Evolutionary conservation across 1,284 basidiomycete genomes (phyloP), one percentile per base, ranked within the genome.

Genomic region (Rhodotorula sp.): DNA sequence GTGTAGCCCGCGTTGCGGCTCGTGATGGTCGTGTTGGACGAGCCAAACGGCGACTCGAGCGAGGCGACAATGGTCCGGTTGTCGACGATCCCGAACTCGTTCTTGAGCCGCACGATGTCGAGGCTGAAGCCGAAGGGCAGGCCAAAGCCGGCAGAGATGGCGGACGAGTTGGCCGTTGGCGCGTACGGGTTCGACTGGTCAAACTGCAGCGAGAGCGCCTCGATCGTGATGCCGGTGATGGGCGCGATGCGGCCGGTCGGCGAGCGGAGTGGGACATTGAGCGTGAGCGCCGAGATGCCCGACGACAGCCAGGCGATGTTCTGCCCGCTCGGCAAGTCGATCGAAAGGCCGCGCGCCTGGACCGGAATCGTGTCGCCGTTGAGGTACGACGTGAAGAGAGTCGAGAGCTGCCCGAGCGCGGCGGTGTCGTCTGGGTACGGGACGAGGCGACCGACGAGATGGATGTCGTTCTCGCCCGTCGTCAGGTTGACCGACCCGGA

Each of bases 111-210:
- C 45, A 84, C 85, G 65, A 92, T 88, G n/a, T 83, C 81, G 19
- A 91, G 64, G 42, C 83, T 82, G 81, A 92, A 91, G n/a, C 90
- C 91, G 76, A 92, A 92, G 45, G 90, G 91, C 65, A 92, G 81
- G 70, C 84, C 88, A 74, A 92, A 83, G 49, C 80, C 80, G 19
- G 89, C 90, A 46, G 85, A 84, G 34, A 91, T 85, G 14, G 85
- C 84, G 73, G 85, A 84, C 75, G 88, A 90, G 69, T 86, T 84
- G 12, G 86, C 82, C 45, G 81, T 80, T 1, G 90, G 90, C 27
- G 82, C 81, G 87, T 88, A 91, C 49, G 89, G 85, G 3, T 81
- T 81, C n/a, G 83, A 79, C 67, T 84, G 79, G 12, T 84, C 84
- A 80, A 91, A 92, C 10, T 81, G 80, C 44, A 92, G 84, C 49